Base-by-base conservation (phyloP, 805 yeast genomes). In the Monosporozyma solicola region DNA sequence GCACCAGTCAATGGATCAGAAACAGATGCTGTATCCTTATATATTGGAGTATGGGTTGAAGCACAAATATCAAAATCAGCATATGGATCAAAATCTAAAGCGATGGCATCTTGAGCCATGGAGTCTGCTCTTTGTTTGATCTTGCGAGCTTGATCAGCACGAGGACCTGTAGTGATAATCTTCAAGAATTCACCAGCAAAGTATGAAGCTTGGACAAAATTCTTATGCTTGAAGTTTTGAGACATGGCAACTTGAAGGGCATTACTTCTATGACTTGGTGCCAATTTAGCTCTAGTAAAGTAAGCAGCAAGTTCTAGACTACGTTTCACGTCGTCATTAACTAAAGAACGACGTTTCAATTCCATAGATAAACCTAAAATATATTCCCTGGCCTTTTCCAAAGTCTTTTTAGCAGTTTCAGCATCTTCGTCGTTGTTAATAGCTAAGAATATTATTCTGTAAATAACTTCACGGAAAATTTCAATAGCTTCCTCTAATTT, bases 211-310 rank as follows among this genome's bases (percentile, higher is more conserved):
- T 85, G 80, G 3, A 91, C 84, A 72, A 73, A 94, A 72, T 94
- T 92, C 69, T 91, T 90, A 67, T 85, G 77, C 67, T 86, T 87
- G 78, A 87, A 90, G 41, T 94, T 82, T 74, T 88, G 95, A 47
- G 86, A 83, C 94, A 92, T 87, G 41, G 99, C 99, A 53, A 90
- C 96, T 68, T 89, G 95, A 62, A 90, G 76, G 11, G 98, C 96
- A 64, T 89, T 85, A 51, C 85, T 80, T 55, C 85, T 80, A 70
- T 94, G 99, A 7, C 85, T 84, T 37, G 87, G 83, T 58, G 85
- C 88, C 61, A 94, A 78, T 58, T 85, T 80, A 29, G 91, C 84
- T 65, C 80, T 83, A 13, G 99, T 89, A 75, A 94, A 95, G 72
- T 92, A 92, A 1, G 98, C 95, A 5, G 99, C 98, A 59, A 94